These are phyloP conservation scores for Raffaelea albimanens DNA, from an alignment of 2,329 filamentous ascomycete species.

Conservation along the genomic window DNA sequence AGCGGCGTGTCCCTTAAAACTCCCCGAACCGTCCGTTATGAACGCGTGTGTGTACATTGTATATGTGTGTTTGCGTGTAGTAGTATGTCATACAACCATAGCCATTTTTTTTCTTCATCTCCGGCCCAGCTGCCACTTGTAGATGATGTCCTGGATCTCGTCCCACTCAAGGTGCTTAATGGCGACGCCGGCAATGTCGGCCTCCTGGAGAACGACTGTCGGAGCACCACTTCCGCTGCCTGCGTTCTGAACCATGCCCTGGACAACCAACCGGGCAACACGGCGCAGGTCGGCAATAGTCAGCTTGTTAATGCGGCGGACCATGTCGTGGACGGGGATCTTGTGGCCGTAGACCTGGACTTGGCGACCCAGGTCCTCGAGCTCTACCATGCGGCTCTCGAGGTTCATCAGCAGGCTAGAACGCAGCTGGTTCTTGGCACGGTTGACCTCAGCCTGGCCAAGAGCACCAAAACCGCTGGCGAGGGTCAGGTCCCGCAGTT, in stretches of 20 bases:
- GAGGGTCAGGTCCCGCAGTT: slow-evolving; percentile 68
- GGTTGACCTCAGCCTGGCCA: slow-evolving; percentile 67
- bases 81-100: no score
- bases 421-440: slow-evolving; percentile 94
- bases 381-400: slow-evolving; percentile 91
- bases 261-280: slow-evolving; percentile 70
- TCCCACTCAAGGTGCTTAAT: slow-evolving; percentile 69
- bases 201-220: slow-evolving; percentile 91
- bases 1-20: no score
- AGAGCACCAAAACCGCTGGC: slow-evolving; percentile 67
- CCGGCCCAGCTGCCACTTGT: slow-evolving; percentile 71
- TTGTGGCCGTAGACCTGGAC: slow-evolving; percentile 95
- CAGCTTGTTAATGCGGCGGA: slow-evolving; percentile 70
- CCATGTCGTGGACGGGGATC: slow-evolving; percentile 90
- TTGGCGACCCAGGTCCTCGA: slow-evolving; percentile 89
- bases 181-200: slow-evolving; percentile 61
- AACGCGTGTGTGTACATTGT: no score
- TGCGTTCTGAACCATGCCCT: slow-evolving; percentile 64
- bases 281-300: slow-evolving; percentile 72
- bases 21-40: no score
- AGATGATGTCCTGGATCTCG: slow-evolving; percentile 80
- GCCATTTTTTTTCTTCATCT: slow-evolving; percentile 17
- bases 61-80: no score
- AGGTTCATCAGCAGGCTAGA: slow-evolving; percentile 93
- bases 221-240: slow-evolving; percentile 78